Base-by-base conservation (phyloP, 352 stramenopile genomes). In the Globisporangium iwayamae region DNA sequence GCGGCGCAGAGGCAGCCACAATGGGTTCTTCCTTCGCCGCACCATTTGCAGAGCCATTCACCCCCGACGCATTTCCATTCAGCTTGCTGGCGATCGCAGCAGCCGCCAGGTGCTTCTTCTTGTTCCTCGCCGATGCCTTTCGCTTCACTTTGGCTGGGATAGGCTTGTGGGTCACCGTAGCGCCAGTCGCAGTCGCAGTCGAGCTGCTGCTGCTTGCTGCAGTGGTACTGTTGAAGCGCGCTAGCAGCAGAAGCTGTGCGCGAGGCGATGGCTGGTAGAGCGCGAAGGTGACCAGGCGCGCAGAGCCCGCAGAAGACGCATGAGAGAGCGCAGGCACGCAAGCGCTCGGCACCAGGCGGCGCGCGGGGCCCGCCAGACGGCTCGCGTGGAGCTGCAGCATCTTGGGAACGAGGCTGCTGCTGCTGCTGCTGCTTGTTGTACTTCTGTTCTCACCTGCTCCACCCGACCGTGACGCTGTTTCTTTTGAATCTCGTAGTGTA, bases 91-190 rank as follows among this genome's bases (percentile, higher is more conserved):
- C 65, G 34, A 71, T 71, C 52, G 60, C 65, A 5, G 58, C 39
- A 4, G 52, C 57, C 3, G 58, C 16, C 34, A 51, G 32, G 30
- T 56, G 28, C 60, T 71, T 71, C 52, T 67, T 67, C 52, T 66
- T 66, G 20, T 22, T 47, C 18, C 64, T 45, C 50, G 57, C 30
- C 20, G 64, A 66, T 10, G 43, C 14, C 41, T 69, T 69, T 43
- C 65, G 65, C 53, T 68, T 67, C 52, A 71, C 36, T 34, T 71
- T 71, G 13, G 65, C 65, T 14, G 60, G 65, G 36, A 71, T 55
- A 2, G 65, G 65, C 38, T 71, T 71, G 65, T 71, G 65, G 18
- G 57, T 38, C 5, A 43, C 58, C 25, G 25, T 28, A 28, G 25
- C 25, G 25, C 25, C 25, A 14, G 34, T 32, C 0, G 28, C 43